phyloP scores from a whole-genome alignment of 257 asterid genomes.

The Fraxinus americana region DNA sequence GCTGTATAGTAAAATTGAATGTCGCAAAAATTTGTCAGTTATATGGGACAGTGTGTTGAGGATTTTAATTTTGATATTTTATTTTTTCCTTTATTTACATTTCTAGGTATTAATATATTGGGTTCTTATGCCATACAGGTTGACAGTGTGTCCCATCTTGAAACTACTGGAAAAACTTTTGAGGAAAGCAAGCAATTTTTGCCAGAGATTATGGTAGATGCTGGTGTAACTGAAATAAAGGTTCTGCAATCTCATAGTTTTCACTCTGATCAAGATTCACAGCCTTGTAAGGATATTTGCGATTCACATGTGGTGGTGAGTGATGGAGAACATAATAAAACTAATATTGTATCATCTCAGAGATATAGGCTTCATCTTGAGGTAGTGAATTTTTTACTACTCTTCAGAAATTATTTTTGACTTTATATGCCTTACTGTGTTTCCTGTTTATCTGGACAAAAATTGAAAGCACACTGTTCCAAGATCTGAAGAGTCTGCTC shows the following conservation, averaged over 20 bases:
- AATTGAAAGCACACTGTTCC: conserved; percentile 23
- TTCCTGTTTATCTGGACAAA: conserved; percentile 6
- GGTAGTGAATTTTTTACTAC: conserved; percentile 21
- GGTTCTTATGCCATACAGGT: conserved; percentile 48
- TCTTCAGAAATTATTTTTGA: conserved; percentile 10
- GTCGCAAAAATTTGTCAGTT: neutral
- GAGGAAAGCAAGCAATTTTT: conserved; percentile 37
- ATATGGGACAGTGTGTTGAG: neutral
- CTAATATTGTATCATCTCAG: conserved; percentile 20
- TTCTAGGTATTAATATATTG: conserved; percentile 10
- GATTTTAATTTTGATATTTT: neutral
- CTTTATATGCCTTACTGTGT: conserved; percentile 3
- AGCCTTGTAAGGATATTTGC: conserved; percentile 25
- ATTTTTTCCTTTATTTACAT: neutral
- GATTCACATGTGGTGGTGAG: conserved; percentile 26
- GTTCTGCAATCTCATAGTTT: conserved; percentile 23
- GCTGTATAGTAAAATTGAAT: neutral
- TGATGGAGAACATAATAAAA: conserved; percentile 30
- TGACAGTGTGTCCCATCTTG: conserved; percentile 59
- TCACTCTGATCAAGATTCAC: conserved; percentile 27
- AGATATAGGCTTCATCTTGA: conserved; percentile 10
- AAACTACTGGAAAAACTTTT: conserved; percentile 36
- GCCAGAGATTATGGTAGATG: conserved; percentile 19
- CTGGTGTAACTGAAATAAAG: conserved; percentile 21
- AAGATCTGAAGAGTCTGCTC: conserved; percentile 28